phyloP scores from a whole-genome alignment of 139 green algal species.

The Volvox reticuliferus region DNA sequence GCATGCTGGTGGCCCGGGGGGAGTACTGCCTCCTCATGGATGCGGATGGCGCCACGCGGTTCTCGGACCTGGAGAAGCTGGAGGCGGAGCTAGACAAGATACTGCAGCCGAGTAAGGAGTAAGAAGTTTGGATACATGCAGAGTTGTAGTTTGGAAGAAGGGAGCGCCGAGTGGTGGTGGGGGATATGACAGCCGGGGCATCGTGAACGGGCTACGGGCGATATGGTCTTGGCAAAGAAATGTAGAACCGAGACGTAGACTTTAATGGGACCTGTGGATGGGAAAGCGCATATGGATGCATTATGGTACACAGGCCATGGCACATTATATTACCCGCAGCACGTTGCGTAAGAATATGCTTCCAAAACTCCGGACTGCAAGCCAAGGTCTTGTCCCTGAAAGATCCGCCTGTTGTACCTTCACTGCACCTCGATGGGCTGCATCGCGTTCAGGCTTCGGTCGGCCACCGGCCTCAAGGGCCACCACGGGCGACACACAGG shows the following conservation, averaged over 20 bases:
- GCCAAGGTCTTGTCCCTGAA: too few species aligned
- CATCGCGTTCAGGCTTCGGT: conserved; percentile 18
- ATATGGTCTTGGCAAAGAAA: too few species aligned
- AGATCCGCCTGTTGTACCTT: too few species aligned
- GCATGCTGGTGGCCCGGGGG: conserved; percentile 81
- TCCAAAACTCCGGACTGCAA: too few species aligned
- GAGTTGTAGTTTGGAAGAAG: not conserved
- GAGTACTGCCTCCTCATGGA: conserved; percentile 92
- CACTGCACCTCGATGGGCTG: too few species aligned
- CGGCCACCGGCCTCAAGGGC: not conserved
- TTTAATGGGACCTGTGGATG: too few species aligned
- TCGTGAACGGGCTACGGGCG: too few species aligned
- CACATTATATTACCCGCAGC: too few species aligned
- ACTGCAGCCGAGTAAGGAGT: conserved; percentile 21
- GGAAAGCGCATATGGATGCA: too few species aligned
- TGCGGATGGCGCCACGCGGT: conserved; percentile 85
- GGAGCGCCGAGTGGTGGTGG: not conserved
- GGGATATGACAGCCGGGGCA: not conserved
- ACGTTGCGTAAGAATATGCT: too few species aligned
- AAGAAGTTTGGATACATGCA: not conserved
- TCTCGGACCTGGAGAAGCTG: conserved; percentile 89
- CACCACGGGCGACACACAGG: conserved; percentile 16
- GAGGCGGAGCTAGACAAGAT: conserved; percentile 70
- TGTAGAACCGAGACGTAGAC: too few species aligned
- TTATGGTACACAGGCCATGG: too few species aligned